phyloP scores from a whole-genome alignment of 805 yeast genomes.

The Metschnikowia henanensis region DNA sequence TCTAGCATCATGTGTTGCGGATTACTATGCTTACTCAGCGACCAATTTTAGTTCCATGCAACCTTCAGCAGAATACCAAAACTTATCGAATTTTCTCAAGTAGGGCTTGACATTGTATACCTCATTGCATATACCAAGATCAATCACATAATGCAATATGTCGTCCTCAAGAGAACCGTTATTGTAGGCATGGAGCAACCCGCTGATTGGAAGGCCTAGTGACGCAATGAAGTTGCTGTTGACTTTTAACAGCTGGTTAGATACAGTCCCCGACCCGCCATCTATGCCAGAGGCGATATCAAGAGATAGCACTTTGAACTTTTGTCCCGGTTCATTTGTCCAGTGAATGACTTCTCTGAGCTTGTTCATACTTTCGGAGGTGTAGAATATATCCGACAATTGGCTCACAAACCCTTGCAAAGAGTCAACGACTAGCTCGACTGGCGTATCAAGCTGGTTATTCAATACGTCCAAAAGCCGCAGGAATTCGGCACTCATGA shows the following conservation, averaged over 20 bases:
- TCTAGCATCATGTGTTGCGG: too few species aligned
- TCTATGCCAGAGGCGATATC: slow-evolving; percentile 85
- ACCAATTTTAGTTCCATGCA: slow-evolving; percentile 7
- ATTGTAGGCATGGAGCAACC: slow-evolving; percentile 59
- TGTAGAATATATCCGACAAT: slow-evolving; percentile 52
- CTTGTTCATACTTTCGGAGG: slow-evolving; percentile 36
- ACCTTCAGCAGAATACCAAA: slow-evolving; percentile 43
- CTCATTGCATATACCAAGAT: slow-evolving; percentile 67
- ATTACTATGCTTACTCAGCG: background rate
- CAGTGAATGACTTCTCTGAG: slow-evolving; percentile 56
- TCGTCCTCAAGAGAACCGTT: slow-evolving; percentile 46
- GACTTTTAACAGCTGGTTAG: slow-evolving; percentile 33
- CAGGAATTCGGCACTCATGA: slow-evolving; percentile 36
- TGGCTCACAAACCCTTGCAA: slow-evolving; percentile 81
- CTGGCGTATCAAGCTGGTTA: slow-evolving; percentile 63
- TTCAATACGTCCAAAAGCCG: slow-evolving; percentile 34
- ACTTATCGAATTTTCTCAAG: slow-evolving; percentile 45
- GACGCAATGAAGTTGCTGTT: slow-evolving; percentile 62
- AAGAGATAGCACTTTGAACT: slow-evolving; percentile 56
- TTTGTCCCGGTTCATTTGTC: slow-evolving; percentile 53
- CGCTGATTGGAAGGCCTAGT: slow-evolving; percentile 70
- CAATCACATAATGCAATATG: slow-evolving; percentile 59
- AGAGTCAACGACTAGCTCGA: slow-evolving; percentile 80
- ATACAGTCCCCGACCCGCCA: slow-evolving; percentile 68
- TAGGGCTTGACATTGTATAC: slow-evolving; percentile 44